Evolutionary conservation across 1,139 yeast species (phyloP), one percentile per base, ranked within the genome.

Genomic region (Saccharomyces pastorianus): DNA sequence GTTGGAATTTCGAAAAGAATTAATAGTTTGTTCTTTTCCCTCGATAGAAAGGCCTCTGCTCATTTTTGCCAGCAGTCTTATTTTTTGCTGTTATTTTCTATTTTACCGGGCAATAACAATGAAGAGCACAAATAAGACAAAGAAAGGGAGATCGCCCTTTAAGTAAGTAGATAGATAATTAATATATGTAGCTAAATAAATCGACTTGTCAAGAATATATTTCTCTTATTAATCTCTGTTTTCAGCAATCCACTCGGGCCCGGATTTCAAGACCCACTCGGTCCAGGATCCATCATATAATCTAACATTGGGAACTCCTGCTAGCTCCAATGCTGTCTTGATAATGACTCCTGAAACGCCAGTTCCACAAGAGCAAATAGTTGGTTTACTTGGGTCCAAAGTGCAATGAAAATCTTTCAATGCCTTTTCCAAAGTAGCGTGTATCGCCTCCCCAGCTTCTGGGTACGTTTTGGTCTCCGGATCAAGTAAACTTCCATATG

Each of bases 221-320:
- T 9, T 4, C 31, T 31, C 28, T 32, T 2, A 13, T 51, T 54
- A 64, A 38, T 59, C 62, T 49, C 64, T 60, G 9, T 68, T 70
- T 48, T 65, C 68, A 1, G 68, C 67, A 42, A 72, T 61, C 32
- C 67, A 58, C n/a, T 63, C 63, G 29, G 70, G 64, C 28, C 66
- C 70, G 13, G 71, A 66, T 61, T 75, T 67, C 50, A 69, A 61
- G 8, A 71, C 76, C 68, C 75, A 75, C 59, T 75, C 78, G 8
- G 96, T 87, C 99, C 98, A 93, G 53, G 95, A 84, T 4, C 99
- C 99, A 65, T 93, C 99, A 64, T 91, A 93, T 6, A 93, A 85
- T 52, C 82, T 79, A 20, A 89, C 76, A 23, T 73, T 65, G 34
- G 74, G 70, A 28, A 75, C 64, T 0, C 83, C 84, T 1, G 85